Conservation (phyloP, 2,329 filamentous ascomycete species). For the Aureobasidium sp. region DNA sequence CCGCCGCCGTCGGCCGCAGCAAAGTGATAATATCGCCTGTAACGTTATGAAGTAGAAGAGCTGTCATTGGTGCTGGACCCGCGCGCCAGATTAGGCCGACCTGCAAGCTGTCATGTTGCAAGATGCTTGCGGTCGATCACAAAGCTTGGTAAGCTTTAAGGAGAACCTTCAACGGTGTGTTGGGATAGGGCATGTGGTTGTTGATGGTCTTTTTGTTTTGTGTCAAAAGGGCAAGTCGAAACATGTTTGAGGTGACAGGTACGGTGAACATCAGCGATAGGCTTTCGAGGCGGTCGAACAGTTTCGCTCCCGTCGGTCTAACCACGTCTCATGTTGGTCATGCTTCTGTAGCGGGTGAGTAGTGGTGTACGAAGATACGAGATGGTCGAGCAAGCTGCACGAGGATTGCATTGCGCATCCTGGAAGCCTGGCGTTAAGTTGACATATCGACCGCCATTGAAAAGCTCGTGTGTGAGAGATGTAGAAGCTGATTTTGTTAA, state of each 20-base stretch:
- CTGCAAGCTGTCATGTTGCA: neutral
- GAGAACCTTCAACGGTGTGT: neutral
- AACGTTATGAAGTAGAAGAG: neutral
- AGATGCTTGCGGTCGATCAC: slow-evolving; percentile 8
- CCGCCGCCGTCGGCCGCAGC: neutral
- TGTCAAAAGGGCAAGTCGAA: neutral
- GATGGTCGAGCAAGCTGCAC: neutral
- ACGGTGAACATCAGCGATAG: neutral
- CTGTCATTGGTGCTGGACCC: neutral
- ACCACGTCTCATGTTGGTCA: neutral
- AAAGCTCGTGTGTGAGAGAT: neutral
- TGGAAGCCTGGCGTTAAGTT: neutral
- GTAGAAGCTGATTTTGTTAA: neutral
- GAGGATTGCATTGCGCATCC: neutral
- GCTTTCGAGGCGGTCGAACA: neutral
- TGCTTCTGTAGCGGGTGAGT: slow-evolving; percentile 5
- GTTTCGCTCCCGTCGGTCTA: neutral
- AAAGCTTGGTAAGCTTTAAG: slow-evolving; percentile 5
- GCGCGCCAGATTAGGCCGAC: neutral
- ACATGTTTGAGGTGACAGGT: slow-evolving; percentile 1
- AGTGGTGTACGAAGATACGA: neutral
- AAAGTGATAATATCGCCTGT: neutral
- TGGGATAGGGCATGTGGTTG: neutral
- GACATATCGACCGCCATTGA: too few relatives aligned
- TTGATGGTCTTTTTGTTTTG: neutral